Conservation (phyloP, 2,329 filamentous ascomycete genomes). For the Colletotrichum phormii region DNA sequence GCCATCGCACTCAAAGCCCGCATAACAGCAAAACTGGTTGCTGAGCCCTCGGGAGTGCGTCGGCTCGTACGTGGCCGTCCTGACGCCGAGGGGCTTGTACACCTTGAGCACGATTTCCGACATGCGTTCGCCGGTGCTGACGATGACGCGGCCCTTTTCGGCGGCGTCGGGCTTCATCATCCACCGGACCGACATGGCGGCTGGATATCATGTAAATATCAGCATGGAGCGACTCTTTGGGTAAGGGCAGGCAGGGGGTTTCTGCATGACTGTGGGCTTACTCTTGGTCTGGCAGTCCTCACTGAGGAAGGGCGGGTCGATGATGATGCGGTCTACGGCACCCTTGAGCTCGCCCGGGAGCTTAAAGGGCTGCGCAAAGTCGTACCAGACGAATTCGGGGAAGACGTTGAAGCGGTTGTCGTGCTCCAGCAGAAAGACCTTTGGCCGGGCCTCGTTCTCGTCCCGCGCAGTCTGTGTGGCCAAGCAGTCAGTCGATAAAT, state of each 20-base stretch:
- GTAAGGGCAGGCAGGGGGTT: no score
- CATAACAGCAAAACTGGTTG: conserved; percentile 85
- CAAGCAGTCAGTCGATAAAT: not conserved
- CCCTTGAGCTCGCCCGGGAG: conserved; percentile 73
- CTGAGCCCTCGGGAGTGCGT: conserved; percentile 78
- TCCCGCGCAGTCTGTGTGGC: conserved; percentile 34
- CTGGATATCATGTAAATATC: conserved; percentile 52
- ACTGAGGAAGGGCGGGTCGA: conserved; percentile 83
- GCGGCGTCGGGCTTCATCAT: conserved; percentile 61
- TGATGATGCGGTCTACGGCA: conserved; percentile 75
- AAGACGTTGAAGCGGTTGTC: conserved; percentile 81
- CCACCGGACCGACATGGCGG: conserved; percentile 81
- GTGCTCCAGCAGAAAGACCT: conserved; percentile 77
- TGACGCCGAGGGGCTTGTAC: conserved; percentile 72
- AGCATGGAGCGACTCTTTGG: no score
- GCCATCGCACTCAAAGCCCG: conserved; percentile 76
- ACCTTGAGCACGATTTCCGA: conserved; percentile 71
- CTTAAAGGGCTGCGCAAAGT: conserved; percentile 76
- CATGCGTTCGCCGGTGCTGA: conserved; percentile 86
- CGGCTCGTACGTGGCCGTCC: conserved; percentile 76
- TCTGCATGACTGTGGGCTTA: conserved; percentile 49
- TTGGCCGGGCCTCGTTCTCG: conserved; percentile 58
- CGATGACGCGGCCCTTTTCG: conserved; percentile 60
- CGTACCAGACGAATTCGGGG: conserved; percentile 79
- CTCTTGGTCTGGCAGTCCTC: conserved; percentile 85